Base-by-base conservation (phyloP, 1,284 basidiomycete genomes). In the Ceratobasidium sp. region DNA sequence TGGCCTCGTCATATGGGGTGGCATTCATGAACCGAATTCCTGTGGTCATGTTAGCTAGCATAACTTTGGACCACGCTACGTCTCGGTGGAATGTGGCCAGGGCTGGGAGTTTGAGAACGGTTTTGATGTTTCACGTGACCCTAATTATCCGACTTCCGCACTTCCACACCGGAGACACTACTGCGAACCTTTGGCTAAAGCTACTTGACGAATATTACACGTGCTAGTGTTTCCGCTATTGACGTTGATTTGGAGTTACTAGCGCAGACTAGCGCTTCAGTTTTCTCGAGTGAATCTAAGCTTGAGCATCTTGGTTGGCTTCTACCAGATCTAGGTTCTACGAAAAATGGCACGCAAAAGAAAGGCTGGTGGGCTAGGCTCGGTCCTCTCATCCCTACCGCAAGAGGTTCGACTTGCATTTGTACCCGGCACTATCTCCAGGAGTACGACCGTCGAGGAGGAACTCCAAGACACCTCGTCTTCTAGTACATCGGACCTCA, bases 311-410 rank as follows among this genome's bases (percentile, higher is more conserved):
- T 17, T 17, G 17, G 8, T 8, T 40, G 8, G 38, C 17, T 40
- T 17, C 38, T 40, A 8, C 38, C 38, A 8, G 17, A 40, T 17
- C 38, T 8, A 40, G 38, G 17, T 17, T 17, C 8, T 17, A 40
- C 10, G 38, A 40, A 40, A 15, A 32, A 65, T 65, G 62, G 45
- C 49, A 17, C 62, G 62, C 25, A 65, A 65, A 53, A 47, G 62
- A 15, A 65, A 65, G 50, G n/a, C 62, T 65, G 45, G n/a, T n/a
- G 56, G 62, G 29, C 35, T 65, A 22, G 49, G 49, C 25, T 65
- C 62, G 31, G 43, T 65, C 10, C 62, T 65, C 25, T 65, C 62
- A 7, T 53, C 62, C 7, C 34, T 65, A 5, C 62, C 62, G 8
- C 35, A 47, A 42, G 62, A 65, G 17, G 47, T 65, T 31, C 52